Conservation (phyloP, 495 filamentous ascomycete genomes). For the Aspergillus leporis region DNA sequence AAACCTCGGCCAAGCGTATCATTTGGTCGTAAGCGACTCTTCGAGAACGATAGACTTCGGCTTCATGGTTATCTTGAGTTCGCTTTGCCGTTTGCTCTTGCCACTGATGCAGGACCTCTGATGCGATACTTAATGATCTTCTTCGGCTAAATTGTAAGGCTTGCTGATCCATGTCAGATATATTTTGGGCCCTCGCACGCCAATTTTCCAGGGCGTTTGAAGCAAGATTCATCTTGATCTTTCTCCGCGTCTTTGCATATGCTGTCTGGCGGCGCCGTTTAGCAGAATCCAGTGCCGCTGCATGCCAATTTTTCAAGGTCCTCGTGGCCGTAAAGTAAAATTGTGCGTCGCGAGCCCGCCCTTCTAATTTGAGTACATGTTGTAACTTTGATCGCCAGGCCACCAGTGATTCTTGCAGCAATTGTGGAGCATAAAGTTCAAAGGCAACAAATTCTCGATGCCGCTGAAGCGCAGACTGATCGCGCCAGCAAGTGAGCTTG, state of each 20-base stretch:
- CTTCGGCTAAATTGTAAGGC: conserved; percentile 43
- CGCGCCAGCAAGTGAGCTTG: conserved; percentile 46
- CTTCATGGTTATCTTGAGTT: conserved; percentile 41
- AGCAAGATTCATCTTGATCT: conserved; percentile 58
- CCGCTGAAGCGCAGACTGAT: conserved; percentile 40
- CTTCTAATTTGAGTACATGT: conserved; percentile 50
- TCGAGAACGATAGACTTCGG: conserved; percentile 41
- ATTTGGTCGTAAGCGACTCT: conserved; percentile 48
- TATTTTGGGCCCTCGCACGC: conserved; percentile 40
- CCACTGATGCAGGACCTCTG: conserved; percentile 46
- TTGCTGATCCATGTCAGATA: conserved; percentile 45
- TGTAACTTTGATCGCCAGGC: conserved; percentile 47
- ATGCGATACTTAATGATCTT: conserved; percentile 36
- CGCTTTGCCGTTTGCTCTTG: conserved; percentile 39
- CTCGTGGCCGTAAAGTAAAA: conserved; percentile 61
- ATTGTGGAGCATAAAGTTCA: conserved; percentile 53
- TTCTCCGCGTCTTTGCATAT: conserved; percentile 59
- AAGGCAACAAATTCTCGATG: conserved; percentile 52
- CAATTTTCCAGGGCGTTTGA: conserved; percentile 45
- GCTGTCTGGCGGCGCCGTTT: conserved; percentile 58
- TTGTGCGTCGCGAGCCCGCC: conserved; percentile 54
- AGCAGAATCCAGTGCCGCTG: conserved; percentile 48
- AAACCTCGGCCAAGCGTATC: conserved; percentile 45
- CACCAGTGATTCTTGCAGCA: conserved; percentile 49
- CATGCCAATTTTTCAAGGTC: conserved; percentile 56